Conservation (phyloP, 1,139 yeast genomes). For the Lodderomyces jiufengensis region DNA sequence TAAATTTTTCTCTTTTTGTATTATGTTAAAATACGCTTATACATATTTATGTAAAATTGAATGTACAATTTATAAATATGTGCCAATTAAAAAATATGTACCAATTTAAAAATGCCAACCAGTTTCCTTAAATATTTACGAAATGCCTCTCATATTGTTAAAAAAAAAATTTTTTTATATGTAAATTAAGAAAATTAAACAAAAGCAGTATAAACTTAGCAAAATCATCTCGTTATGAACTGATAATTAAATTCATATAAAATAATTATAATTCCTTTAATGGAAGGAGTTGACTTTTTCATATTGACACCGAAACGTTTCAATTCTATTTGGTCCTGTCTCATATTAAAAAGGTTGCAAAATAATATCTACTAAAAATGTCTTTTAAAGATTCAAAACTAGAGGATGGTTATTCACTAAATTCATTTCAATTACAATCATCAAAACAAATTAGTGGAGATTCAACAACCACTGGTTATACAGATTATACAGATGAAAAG, state of each 20-base stretch:
- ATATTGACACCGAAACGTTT: conserved; percentile 2
- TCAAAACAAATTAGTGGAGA: conserved; percentile 2
- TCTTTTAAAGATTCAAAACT: conserved; percentile 8
- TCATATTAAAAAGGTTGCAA: conserved; percentile 3
- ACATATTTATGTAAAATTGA: too few species aligned
- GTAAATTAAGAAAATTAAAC: too few species aligned
- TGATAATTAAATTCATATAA: too few species aligned
- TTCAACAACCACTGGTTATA: neutral
- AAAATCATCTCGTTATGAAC: too few species aligned
- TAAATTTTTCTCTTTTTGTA: too few species aligned
- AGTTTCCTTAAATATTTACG: too few species aligned
- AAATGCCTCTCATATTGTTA: neutral
- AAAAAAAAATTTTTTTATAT: neutral
- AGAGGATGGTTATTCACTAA: conserved; percentile 11
- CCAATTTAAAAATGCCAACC: too few species aligned
- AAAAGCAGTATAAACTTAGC: too few species aligned
- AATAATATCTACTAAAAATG: conserved; percentile 2
- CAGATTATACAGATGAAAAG: neutral
- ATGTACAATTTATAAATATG: too few species aligned
- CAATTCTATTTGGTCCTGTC: neutral
- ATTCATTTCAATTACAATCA: conserved; percentile 10
- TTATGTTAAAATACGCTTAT: too few species aligned
- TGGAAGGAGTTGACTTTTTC: conserved; percentile 10
- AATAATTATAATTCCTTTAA: conserved; percentile 6
- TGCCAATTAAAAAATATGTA: too few species aligned